Percentiles rank a stretch among this genome's conserved stretches.
phyloP scores from a whole-genome alignment of 768 basidiomycete species.

The Suillus weaverae region DNA sequence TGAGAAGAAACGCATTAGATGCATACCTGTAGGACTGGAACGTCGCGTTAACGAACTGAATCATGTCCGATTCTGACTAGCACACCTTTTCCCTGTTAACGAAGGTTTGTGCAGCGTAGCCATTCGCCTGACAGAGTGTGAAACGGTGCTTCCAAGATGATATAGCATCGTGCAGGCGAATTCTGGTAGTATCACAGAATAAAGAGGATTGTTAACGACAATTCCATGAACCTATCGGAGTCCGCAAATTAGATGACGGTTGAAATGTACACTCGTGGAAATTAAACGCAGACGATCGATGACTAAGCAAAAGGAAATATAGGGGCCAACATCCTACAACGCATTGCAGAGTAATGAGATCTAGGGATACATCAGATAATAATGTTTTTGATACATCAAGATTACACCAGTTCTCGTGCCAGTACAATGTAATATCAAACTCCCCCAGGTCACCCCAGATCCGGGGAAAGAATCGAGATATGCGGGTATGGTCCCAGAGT shows the following conservation, averaged over 20 bases:
- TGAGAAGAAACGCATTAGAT: constrained; percentile 5
- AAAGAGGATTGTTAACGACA: background rate
- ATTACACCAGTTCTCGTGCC: background rate
- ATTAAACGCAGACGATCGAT: background rate
- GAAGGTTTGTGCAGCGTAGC: constrained; percentile 45
- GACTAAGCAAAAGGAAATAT: background rate
- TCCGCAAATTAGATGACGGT: background rate
- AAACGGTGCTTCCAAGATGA: constrained; percentile 14
- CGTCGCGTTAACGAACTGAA: constrained; percentile 13
- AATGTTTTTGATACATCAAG: background rate
- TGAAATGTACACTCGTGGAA: background rate
- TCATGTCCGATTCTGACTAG: constrained; percentile 9
- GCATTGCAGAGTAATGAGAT: background rate
- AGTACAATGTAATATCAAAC: background rate
- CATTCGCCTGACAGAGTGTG: constrained; percentile 38
- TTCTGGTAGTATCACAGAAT: background rate
- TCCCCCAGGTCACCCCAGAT: background rate
- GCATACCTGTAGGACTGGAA: constrained; percentile 63
- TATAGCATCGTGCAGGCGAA: constrained; percentile 29
- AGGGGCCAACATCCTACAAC: background rate
- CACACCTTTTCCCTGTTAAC: constrained; percentile 45
- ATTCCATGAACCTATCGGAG: background rate
- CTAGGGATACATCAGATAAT: background rate
- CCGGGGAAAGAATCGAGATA: constrained; percentile 12
- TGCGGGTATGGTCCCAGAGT: constrained; percentile 31